A percentile compares a stretch with the other conserved stretches of the same genome.
phyloP scores from a whole-genome alignment of 305 asterid genomes.

The Petunia hybrid region DNA sequence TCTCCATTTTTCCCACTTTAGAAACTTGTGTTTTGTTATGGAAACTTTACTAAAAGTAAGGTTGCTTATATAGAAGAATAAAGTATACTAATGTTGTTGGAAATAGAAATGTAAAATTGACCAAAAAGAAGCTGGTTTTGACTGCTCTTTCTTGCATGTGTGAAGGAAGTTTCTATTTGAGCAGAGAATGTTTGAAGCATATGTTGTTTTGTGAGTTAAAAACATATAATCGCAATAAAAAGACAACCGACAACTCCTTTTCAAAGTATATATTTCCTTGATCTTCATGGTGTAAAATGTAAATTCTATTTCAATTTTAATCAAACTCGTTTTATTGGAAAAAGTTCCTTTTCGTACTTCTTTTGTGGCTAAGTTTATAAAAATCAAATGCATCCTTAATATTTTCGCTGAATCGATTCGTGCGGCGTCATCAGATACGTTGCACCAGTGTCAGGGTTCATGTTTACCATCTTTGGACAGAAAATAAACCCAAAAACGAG shows the following conservation, averaged over 20 bases:
- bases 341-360: neutral
- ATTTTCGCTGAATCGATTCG: too few relatives aligned
- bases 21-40: slow-evolving; percentile 1
- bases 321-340: neutral
- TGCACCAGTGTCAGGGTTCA: too few relatives aligned
- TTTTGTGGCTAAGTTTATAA: too few relatives aligned
- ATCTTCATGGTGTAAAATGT: neutral
- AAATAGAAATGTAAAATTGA: slow-evolving; percentile 26
- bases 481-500: too few relatives aligned
- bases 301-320: neutral
- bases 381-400: too few relatives aligned
- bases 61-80: slow-evolving; percentile 26
- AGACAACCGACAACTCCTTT: neutral
- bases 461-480: too few relatives aligned
- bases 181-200: neutral
- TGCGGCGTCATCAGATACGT: too few relatives aligned
- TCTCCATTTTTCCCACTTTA: slow-evolving; percentile 24
- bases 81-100: neutral
- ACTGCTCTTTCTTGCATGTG: neutral
- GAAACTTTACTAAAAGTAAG: slow-evolving; percentile 9
- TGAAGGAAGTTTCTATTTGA: neutral
- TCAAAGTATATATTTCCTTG: slow-evolving; percentile 10
- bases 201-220: neutral
- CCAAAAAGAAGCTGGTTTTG: neutral
- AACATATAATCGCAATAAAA: neutral